Evolutionary conservation across 2,329 filamentous ascomycete genomes (phyloP), one percentile per base, ranked within the genome.

Genomic region (Phaeosphaeria sp.): DNA sequence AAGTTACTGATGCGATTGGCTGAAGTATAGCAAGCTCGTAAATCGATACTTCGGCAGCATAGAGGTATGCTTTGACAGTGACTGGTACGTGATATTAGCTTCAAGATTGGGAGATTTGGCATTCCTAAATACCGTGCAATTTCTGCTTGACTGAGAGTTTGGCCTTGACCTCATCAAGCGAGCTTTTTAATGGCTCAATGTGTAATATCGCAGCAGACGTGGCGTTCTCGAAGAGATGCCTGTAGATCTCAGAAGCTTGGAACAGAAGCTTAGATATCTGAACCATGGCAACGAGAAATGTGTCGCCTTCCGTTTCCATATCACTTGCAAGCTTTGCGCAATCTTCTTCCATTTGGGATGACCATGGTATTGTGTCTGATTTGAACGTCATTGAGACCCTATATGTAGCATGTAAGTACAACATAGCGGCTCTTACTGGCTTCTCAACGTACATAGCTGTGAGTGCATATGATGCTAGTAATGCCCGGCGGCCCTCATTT

Each of bases 311-410:
- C 22, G 77, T 77, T 54, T 87, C 83, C 7, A 78, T 78, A 1
- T 79, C 73, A 17, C 79, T 73, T 4, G 78, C 74, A 0, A 89
- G 73, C 1, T 79, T 62, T 4, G 78, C 71, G 0, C 89, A 74
- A 36, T 81, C 85, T 36, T 88, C 85, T 27, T 87, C 85, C 78
- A 89, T 82, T 51, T 87, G 81, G 1, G 81, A 63, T 0, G 82
- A 87, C 87, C 87, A 90, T 2, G 77, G 78, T 49, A 89, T 75
- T 1, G 80, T 66, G 52, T 87, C 84, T 50, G 80, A 53, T 5
- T 57, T 50, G 52, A 62, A 52, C 6, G 52, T 56, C 2, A 51
- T 56, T 3, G 67, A 64, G 3, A 72, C 65, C 3, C 69, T 69
- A 47, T 54, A 68, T 33, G n/a, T n/a, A 33, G 50, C 13, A 41